Base-by-base conservation (phyloP, 345 rosid genomes). In the Gossypium longicalyx region DNA sequence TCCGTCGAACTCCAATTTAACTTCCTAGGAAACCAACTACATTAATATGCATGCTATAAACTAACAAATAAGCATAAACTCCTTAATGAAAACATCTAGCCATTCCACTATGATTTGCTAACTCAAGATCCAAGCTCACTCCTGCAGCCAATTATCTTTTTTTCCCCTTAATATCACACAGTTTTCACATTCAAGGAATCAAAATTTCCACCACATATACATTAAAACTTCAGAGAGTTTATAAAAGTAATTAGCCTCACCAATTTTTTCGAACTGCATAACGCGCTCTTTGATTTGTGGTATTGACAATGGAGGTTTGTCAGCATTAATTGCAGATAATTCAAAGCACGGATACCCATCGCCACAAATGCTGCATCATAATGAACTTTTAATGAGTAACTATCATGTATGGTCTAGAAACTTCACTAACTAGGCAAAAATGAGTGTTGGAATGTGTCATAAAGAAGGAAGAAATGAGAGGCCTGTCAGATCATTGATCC, bases 331-430 rank as follows among this genome's bases (percentile, higher is more conserved):
- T 20, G 96, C 96, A 19, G 98, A 93, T 64, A 93, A 67, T 85
- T 95, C 98, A 57, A 95, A 95, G 83, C 99, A 91, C 34, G 97
- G 97, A 77, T 85, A 87, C 20, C 94, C 99, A 59, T 84, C 69
- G 51, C 90, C 86, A 73, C 75, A 79, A 41, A 86, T 78, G 70
- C 99, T 95, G 86, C 86, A 84, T 58, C 53, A 22, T 77, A 57
- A 57, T 48, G 49, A 63, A 57, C 23, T 57, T 70, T 27, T 77
- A 80, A 70, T 75, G 68, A 77, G 49, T 6, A 44, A 27, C 45
- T 23, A 2, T 53, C 13, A 70, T 6, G 29, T 19, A 19, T 41
- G 17, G 19, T 51, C 23, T 19, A 48, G 11, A 53, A 15, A 22
- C 52, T 25, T 19, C 70, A 63, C 47, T 29, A 16, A 29, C 19